Percentiles rank a stretch among this genome's conserved stretches.
Evolutionary conservation across 2,329 filamentous ascomycete genomes (phyloP).

Genomic region (Phoma sp.): DNA sequence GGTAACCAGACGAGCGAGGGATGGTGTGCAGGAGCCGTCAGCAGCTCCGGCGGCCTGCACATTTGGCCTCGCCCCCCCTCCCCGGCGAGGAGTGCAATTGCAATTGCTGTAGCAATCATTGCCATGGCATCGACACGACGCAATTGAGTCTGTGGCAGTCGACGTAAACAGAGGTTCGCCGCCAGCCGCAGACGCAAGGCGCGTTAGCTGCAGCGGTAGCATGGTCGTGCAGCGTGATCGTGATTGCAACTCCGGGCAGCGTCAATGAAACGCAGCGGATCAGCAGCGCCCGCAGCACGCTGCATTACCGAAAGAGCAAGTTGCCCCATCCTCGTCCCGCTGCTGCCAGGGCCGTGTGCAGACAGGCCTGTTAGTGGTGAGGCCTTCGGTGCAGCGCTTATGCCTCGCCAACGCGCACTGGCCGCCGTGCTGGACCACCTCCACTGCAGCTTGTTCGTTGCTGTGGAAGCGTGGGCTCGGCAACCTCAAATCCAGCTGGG

Average conservation of each 20-base stretch:
- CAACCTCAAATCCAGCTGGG: conserved; percentile 47
- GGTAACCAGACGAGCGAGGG: conserved; percentile 27
- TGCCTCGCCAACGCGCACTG: conserved; percentile 28
- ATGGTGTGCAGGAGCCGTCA: conserved; percentile 18
- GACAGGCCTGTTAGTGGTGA: conserved; percentile 33
- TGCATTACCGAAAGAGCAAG: conserved; percentile 28
- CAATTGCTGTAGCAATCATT: background rate
- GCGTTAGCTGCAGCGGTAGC: conserved; percentile 18
- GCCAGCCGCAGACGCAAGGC: conserved; percentile 14
- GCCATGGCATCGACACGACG: background rate
- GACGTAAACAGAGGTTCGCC: conserved; percentile 24
- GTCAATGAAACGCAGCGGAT: conserved; percentile 30
- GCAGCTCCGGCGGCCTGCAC: conserved; percentile 7
- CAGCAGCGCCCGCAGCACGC: conserved; percentile 27
- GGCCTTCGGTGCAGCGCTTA: conserved; percentile 36
- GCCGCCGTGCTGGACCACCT: conserved; percentile 29
- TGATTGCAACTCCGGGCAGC: conserved; percentile 13
- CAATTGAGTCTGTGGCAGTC: conserved; percentile 4
- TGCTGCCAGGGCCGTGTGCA: conserved; percentile 29
- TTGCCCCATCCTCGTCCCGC: conserved; percentile 31
- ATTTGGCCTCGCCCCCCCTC: too few relatives aligned
- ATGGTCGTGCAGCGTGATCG: conserved; percentile 21
- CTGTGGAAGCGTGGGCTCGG: conserved; percentile 30
- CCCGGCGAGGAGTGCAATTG: conserved; percentile 11
- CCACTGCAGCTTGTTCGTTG: conserved; percentile 28